phyloP scores from a whole-genome alignment of 495 filamentous ascomycete species.

The Tuber melanosporum region DNA sequence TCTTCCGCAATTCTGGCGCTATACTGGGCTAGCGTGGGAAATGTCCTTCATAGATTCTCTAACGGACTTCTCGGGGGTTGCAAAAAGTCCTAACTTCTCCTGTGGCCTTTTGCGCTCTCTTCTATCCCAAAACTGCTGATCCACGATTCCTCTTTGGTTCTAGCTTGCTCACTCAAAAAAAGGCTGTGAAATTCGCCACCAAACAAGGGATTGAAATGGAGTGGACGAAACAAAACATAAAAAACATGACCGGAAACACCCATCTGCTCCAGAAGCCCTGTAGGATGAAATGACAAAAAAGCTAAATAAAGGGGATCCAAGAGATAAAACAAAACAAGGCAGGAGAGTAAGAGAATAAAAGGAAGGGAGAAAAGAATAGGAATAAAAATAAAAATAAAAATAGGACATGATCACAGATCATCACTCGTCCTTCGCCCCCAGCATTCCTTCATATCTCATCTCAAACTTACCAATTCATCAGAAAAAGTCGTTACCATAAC shows the following conservation, averaged over 20 bases:
- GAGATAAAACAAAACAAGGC: not conserved
- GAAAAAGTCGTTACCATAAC: not conserved
- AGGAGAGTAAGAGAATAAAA: not conserved
- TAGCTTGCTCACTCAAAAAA: not conserved
- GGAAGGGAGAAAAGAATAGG: not conserved
- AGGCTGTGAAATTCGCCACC: not conserved
- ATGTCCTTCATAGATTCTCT: not conserved
- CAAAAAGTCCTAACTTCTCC: not conserved
- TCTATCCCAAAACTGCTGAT: not conserved
- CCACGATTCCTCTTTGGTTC: not conserved
- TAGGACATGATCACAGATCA: not conserved
- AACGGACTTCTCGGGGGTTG: not conserved
- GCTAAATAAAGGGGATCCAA: not conserved
- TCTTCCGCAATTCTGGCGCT: not conserved
- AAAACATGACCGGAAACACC: not conserved
- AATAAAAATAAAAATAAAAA: not conserved
- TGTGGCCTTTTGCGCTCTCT: not conserved
- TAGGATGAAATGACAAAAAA: not conserved
- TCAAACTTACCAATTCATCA: not conserved
- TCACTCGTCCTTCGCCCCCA: not conserved
- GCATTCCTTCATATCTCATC: not conserved
- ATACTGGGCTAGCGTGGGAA: not conserved
- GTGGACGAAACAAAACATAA: not conserved
- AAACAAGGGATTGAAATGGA: not conserved
- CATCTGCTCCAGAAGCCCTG: not conserved